A percentile compares a stretch with the other conserved stretches of the same genome.
These are phyloP conservation scores for Canavalia ensiformis DNA, from an alignment of 306 rosid genomes.

Conservation along the genomic window DNA sequence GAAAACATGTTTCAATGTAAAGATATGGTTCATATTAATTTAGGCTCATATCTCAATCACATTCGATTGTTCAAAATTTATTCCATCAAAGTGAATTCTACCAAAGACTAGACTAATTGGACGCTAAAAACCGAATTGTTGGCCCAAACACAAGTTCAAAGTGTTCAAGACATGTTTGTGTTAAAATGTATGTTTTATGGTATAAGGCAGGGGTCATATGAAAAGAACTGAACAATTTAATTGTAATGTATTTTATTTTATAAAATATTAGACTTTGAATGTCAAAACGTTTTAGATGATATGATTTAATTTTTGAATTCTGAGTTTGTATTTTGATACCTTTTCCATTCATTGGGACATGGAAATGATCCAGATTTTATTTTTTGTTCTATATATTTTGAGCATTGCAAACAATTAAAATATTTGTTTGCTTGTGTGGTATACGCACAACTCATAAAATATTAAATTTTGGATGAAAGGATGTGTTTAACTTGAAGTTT, in stretches of 20 bases:
- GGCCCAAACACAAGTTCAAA: background rate
- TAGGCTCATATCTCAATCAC: too few species aligned
- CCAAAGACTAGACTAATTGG: too few species aligned
- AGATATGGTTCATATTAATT: too few species aligned
- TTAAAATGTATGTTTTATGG: slow-evolving; percentile 9
- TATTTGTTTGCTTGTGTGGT: background rate
- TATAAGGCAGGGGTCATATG: slow-evolving; percentile 12
- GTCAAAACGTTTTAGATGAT: slow-evolving; percentile 1
- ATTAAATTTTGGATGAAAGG: slow-evolving; percentile 1
- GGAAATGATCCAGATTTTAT: slow-evolving; percentile 14
- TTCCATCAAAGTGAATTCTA: too few species aligned
- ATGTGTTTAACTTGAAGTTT: slow-evolving; percentile 14
- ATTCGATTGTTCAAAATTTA: too few species aligned
- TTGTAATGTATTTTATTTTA: slow-evolving; percentile 18
- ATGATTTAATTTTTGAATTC: background rate
- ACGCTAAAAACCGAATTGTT: background rate
- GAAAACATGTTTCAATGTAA: too few species aligned
- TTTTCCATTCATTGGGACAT: slow-evolving; percentile 14
- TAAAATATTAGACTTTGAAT: slow-evolving; percentile 17
- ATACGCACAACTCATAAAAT: background rate
- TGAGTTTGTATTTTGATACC: background rate
- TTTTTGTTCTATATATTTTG: slow-evolving; percentile 22
- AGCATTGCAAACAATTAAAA: slow-evolving; percentile 12
- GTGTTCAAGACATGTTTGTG: background rate
- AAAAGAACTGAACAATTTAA: slow-evolving; percentile 3